Conservation (phyloP, 2,329 filamentous ascomycete genomes). For the Mycocentrospora acerina region DNA sequence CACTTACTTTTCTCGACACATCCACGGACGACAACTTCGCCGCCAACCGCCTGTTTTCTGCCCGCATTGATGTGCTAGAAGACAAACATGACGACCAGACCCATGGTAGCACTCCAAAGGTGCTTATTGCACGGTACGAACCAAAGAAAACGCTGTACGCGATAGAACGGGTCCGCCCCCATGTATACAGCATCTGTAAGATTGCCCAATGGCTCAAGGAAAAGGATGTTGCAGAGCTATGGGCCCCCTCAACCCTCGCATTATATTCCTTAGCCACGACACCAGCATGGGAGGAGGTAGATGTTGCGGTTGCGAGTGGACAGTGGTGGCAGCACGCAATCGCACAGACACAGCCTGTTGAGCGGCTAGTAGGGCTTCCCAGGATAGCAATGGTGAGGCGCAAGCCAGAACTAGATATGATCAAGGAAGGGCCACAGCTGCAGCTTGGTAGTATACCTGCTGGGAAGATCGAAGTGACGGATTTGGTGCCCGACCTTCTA, state of each 20-base stretch:
- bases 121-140: slow-evolving; percentile 40
- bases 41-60: slow-evolving; percentile 36
- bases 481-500: slow-evolving; percentile 4
- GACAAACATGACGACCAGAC: slow-evolving; percentile 8
- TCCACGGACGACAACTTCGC: slow-evolving; percentile 22
- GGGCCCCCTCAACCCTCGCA: slow-evolving; percentile 29
- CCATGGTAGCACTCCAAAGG: slow-evolving; percentile 12
- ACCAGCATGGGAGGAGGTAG: slow-evolving; percentile 46
- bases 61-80: slow-evolving; percentile 37
- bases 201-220: slow-evolving; percentile 68
- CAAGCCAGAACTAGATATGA: slow-evolving; percentile 5
- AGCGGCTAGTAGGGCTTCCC: slow-evolving; percentile 21
- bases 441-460: slow-evolving; percentile 1
- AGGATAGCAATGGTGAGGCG: slow-evolving; percentile 37
- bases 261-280: slow-evolving; percentile 62
- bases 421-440: slow-evolving; percentile 5
- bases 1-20: slow-evolving; percentile 42
- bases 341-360: slow-evolving; percentile 16
- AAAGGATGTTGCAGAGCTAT: slow-evolving; percentile 49
- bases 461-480: slow-evolving; percentile 2
- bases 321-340: slow-evolving; percentile 38
- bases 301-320: background rate
- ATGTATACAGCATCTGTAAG: slow-evolving; percentile 68
- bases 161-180: slow-evolving; percentile 65
- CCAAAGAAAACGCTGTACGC: slow-evolving; percentile 74